phyloP scores from a whole-genome alignment of 805 yeast species.

The Debaryomyces castellii region DNA sequence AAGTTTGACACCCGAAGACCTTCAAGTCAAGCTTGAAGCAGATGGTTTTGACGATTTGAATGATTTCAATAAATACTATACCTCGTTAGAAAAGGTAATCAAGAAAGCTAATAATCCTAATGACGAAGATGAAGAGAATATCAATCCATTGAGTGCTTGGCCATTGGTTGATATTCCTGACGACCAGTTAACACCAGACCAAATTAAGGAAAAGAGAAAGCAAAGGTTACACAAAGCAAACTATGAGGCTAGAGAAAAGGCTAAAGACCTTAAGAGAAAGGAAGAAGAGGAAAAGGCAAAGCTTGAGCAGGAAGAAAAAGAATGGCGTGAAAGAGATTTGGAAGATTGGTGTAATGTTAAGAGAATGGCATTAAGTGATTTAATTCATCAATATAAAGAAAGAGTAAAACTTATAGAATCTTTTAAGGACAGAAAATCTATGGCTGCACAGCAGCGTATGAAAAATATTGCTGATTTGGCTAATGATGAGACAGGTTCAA shows the following conservation, averaged over 20 bases:
- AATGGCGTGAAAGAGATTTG: conserved; percentile 75
- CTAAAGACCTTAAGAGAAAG: conserved; percentile 72
- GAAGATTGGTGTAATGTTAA: conserved; percentile 78
- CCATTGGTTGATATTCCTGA: conserved; percentile 84
- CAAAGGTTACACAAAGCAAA: conserved; percentile 83
- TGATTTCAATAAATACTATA: conserved; percentile 67
- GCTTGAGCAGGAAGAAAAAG: conserved; percentile 62
- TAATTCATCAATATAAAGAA: conserved; percentile 66
- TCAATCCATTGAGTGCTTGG: conserved; percentile 55
- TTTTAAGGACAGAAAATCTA: conserved; percentile 82
- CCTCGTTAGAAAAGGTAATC: conserved; percentile 64
- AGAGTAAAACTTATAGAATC: conserved; percentile 71
- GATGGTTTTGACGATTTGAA: conserved; percentile 79
- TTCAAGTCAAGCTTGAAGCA: conserved; percentile 53
- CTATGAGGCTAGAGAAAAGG: conserved; percentile 82
- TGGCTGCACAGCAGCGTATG: conserved; percentile 91
- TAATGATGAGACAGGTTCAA: conserved; percentile 55
- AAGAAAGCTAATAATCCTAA: conserved; percentile 65
- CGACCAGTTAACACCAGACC: conserved; percentile 74
- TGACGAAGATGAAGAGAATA: conserved; percentile 32
- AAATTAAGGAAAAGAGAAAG: conserved; percentile 80
- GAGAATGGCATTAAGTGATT: conserved; percentile 54
- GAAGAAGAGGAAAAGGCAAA: conserved; percentile 62
- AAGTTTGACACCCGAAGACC: conserved; percentile 51
- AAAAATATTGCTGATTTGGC: conserved; percentile 86